phyloP scores from a whole-genome alignment of 805 yeast species.

The Ogataea nitratoaversa region DNA sequence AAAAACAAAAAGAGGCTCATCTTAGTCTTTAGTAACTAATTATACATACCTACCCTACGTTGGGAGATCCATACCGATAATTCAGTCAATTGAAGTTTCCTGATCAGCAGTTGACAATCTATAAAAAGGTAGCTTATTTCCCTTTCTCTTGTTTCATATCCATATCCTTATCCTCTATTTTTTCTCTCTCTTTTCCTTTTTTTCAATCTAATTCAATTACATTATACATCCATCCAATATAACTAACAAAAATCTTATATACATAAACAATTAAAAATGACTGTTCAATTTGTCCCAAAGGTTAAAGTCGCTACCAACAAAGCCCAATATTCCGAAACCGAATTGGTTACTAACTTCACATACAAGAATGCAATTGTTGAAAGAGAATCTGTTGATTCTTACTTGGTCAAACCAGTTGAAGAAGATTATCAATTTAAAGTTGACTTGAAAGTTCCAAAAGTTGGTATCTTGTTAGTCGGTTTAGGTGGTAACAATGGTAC shows the following conservation, averaged over 20 bases:
- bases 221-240: not conserved
- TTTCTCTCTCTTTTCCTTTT: not conserved
- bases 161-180: not conserved
- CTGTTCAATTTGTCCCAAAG: conserved; percentile 32
- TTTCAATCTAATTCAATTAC: not conserved
- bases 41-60: too few relatives aligned
- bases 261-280: conserved; percentile 16
- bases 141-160: not conserved
- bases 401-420: conserved; percentile 64
- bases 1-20: too few relatives aligned
- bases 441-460: conserved; percentile 74
- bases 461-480: conserved; percentile 89
- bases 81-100: too few relatives aligned
- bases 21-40: too few relatives aligned
- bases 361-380: conserved; percentile 76
- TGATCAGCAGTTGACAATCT: conserved; percentile 5
- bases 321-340: conserved; percentile 44
- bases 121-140: conserved; percentile 5
- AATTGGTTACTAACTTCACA: conserved; percentile 57
- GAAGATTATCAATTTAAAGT: conserved; percentile 82
- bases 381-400: conserved; percentile 44
- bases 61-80: too few relatives aligned
- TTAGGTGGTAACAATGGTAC: conserved; percentile 97
- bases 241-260: not conserved
- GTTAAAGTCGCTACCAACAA: conserved; percentile 57